Conservation (phyloP, 306 rosid genomes). For the Citrullus colocynthis region DNA sequence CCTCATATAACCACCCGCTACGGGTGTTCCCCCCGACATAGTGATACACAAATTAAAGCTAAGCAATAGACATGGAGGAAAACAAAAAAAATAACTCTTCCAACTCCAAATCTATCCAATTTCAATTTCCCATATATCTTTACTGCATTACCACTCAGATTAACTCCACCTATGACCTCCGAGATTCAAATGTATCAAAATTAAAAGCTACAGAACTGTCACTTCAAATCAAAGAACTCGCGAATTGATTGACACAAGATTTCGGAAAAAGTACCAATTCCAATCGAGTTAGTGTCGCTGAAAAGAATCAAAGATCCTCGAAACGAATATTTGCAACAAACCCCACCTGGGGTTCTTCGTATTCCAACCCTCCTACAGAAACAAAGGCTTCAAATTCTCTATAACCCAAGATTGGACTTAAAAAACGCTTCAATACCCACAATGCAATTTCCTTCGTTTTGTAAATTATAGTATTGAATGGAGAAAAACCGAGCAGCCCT, state of each 20-base stretch:
- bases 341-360: constrained; percentile 4
- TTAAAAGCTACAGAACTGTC: not conserved
- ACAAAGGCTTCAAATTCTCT: not conserved
- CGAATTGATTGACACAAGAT: constrained; percentile 8
- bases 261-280: not conserved
- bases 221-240: constrained; percentile 19
- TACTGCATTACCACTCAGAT: not conserved
- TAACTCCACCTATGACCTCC: constrained; percentile 1
- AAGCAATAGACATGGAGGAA: constrained; percentile 19
- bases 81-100: constrained; percentile 11
- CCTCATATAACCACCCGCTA: constrained; percentile 69
- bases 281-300: not conserved
- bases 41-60: constrained; percentile 15
- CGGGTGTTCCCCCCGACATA: constrained; percentile 96
- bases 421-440: constrained; percentile 7
- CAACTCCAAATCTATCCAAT: constrained; percentile 20
- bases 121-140: not conserved
- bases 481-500: constrained; percentile 11
- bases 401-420: not conserved
- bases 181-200: constrained; percentile 6
- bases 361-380: constrained; percentile 8
- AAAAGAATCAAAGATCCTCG: constrained; percentile 9
- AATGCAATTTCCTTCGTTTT: constrained; percentile 5
- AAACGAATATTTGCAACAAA: constrained; percentile 15
- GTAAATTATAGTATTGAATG: constrained; percentile 11